A percentile compares a stretch with the other conserved stretches of the same genome.
Evolutionary conservation across 371 early-diverging fungal genomes (phyloP).

Genomic region (Paraphysoderma sedebokerense): DNA sequence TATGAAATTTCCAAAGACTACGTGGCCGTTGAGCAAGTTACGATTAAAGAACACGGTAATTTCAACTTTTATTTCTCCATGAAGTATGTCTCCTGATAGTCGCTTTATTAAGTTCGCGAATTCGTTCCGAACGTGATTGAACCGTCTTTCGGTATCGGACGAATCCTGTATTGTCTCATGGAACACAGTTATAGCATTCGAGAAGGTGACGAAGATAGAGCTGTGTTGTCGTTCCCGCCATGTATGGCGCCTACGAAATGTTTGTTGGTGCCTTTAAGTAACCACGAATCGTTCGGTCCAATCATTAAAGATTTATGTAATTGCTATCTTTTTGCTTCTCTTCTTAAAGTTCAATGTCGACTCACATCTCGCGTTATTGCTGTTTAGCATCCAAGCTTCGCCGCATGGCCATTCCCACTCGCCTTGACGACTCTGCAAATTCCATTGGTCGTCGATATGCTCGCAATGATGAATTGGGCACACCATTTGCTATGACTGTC

Average conservation of each 20-base stretch:
- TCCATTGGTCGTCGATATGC: conserved; percentile 97
- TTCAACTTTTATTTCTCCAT: conserved; percentile 2
- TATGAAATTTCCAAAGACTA: conserved; percentile 54
- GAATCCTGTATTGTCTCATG: conserved; percentile 93
- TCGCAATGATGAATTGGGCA: conserved; percentile 97
- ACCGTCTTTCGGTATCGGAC: conserved; percentile 99
- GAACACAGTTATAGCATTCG: conserved; percentile 94
- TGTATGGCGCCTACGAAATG: conserved; percentile 89
- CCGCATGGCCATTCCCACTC: conserved; percentile 41
- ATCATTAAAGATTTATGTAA: conserved; percentile 39
- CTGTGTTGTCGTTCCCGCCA: conserved; percentile 79
- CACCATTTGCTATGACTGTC: conserved; percentile 96
- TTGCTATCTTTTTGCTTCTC: conserved; percentile 2
- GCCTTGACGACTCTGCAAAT: conserved; percentile 75
- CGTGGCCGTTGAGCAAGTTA: conserved; percentile 48
- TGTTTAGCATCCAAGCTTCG: conserved; percentile 36
- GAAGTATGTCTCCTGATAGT: neutral
- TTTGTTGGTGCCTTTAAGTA: conserved; percentile 75
- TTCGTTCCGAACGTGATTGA: conserved; percentile 98
- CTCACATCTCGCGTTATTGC: conserved; percentile 7
- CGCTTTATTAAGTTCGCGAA: conserved; percentile 56
- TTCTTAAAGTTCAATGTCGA: conserved; percentile 9
- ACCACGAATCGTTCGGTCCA: conserved; percentile 55
- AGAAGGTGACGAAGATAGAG: conserved; percentile 76
- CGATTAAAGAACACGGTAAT: conserved; percentile 61